Conservation (phyloP, 2,329 filamentous ascomycete species). For the Microsporum canis region DNA sequence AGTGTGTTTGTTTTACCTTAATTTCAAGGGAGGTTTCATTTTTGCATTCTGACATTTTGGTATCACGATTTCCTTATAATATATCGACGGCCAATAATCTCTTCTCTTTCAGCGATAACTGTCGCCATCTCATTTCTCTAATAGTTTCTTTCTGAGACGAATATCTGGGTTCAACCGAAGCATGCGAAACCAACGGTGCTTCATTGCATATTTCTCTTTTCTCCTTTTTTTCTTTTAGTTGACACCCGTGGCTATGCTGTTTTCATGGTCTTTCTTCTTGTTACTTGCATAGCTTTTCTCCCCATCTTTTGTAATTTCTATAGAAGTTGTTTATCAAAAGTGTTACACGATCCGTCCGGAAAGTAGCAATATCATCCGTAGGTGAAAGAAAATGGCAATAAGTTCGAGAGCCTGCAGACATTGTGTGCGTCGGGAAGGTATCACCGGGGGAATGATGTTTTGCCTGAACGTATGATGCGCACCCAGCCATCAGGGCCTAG, state of each 20-base stretch:
- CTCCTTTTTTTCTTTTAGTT: neutral
- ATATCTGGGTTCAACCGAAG: neutral
- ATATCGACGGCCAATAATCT: neutral
- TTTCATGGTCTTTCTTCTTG: neutral
- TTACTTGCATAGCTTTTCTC: neutral
- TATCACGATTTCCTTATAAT: neutral
- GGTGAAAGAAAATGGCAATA: neutral
- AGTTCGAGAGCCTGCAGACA: neutral
- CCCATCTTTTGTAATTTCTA: neutral
- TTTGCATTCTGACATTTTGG: neutral
- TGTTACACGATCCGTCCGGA: no score
- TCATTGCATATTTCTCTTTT: constrained; percentile 3
- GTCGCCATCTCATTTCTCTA: neutral
- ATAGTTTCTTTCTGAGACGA: neutral
- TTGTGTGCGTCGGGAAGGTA: neutral
- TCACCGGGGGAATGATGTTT: neutral
- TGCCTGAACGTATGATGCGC: neutral
- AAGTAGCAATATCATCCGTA: neutral
- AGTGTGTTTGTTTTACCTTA: neutral
- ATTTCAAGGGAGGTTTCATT: neutral
- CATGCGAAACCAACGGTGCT: neutral
- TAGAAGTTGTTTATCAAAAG: neutral
- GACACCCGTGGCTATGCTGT: neutral
- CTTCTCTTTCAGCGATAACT: neutral
- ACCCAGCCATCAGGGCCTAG: constrained; percentile 49